Conservation (phyloP, 441 rosid species). For the Adansonia grandidieri region DNA sequence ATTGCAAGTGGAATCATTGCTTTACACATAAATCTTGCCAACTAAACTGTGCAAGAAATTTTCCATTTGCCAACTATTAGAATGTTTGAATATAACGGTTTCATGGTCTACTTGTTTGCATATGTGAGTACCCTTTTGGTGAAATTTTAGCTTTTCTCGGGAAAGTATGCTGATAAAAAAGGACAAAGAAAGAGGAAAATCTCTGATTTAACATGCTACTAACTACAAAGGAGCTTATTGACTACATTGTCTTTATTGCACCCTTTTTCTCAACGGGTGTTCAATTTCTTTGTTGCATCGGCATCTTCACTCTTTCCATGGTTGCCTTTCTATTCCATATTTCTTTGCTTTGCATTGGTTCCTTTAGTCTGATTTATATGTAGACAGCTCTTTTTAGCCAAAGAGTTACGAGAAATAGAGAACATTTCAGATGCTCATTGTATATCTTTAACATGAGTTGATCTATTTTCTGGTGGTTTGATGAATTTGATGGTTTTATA, state of each 20-base stretch:
- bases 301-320: background rate
- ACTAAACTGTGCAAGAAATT: background rate
- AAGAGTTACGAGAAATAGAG: background rate
- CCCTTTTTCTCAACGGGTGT: background rate
- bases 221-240: background rate
- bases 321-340: background rate
- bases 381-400: background rate
- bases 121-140: background rate
- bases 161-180: background rate
- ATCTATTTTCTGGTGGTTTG: background rate
- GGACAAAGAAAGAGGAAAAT: background rate
- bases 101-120: background rate
- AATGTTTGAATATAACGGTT: background rate
- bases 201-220: background rate
- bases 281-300: background rate
- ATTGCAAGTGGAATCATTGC: background rate
- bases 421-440: background rate
- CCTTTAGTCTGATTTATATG: background rate
- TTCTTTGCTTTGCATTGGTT: background rate
- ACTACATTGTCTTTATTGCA: background rate
- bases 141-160: background rate
- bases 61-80: background rate
- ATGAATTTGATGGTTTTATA: background rate
- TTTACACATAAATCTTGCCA: background rate
- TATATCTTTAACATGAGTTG: background rate